Evolutionary conservation across 805 yeast genomes (phyloP), one percentile per base, ranked within the genome.

Genomic region (Starmera caribaea): DNA sequence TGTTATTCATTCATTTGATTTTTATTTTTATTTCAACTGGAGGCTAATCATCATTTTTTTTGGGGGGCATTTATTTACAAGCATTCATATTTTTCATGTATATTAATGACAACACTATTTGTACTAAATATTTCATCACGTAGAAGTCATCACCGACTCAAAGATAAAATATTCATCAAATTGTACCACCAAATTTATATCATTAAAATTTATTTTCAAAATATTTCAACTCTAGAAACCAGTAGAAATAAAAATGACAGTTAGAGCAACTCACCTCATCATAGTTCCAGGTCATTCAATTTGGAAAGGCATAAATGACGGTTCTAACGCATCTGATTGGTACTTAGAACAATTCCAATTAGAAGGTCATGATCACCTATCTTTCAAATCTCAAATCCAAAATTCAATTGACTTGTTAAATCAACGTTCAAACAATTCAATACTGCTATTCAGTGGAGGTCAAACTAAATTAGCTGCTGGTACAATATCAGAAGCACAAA

Each of bases 321-420:
- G 89, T 0, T 59, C 60, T 15, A 39, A 45, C 4, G 56, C 66
- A 10, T 57, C 55, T 1, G 85, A 82, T 46, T 86, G 95, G 95
- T 49, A 49, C 16, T 54, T 85, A 38, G 88, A 75, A 10, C 60
- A 75, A 0, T 84, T 84, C 49, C 95, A 85, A 55, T 41, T 61
- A 6, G 82, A 78, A 44, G 85, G 88, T 0, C 55, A 74, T 13
- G 92, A 86, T 49, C 88, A 83, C 48, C 48, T 74, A 3, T 65
- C 78, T 16, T 83, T 83, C 56, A 66, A 74, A 13, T 68, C 76
- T 33, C 95, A 85, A 54, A 71, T 83, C 2, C 51, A 61, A 30
- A 48, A 46, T 15, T 73, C 80, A 1, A 40, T 79, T 10, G 52
- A 57, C 1, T 46, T 57, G 14, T 44, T 76, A 8, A 38, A 57